phyloP scores from a whole-genome alignment of 257 asterid genomes.

The Handroanthus guayacan region DNA sequence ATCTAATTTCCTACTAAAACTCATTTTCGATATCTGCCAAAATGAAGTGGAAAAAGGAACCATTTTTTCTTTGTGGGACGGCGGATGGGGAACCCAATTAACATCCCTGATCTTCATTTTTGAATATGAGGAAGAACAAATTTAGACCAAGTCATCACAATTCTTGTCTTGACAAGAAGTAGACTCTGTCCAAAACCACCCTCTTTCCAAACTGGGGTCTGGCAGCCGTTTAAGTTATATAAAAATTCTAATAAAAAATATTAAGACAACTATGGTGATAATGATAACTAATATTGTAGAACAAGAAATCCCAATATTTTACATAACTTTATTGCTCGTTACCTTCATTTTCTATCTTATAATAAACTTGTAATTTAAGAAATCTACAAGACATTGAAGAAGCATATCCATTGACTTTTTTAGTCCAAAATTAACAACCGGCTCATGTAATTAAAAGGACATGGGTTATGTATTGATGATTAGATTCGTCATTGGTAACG shows the following conservation, averaged over 20 bases:
- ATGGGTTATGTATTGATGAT: too few species aligned
- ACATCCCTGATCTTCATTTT: too few species aligned
- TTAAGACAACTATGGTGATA: conserved; percentile 22
- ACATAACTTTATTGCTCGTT: conserved; percentile 1
- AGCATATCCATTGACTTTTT: conserved; percentile 39
- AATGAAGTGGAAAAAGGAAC: too few species aligned
- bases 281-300: background rate
- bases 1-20: too few species aligned
- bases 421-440: conserved; percentile 20
- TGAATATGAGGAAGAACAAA: background rate
- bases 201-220: conserved; percentile 15
- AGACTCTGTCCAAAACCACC: background rate
- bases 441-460: conserved; percentile 2
- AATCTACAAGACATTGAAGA: background rate
- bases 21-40: too few species aligned
- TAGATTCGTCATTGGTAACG: too few species aligned
- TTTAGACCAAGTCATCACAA: background rate
- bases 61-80: too few species aligned
- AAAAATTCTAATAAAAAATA: background rate
- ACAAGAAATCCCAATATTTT: conserved; percentile 23
- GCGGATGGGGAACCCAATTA: too few species aligned
- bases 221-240: background rate
- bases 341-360: background rate
- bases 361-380: background rate
- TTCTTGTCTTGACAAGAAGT: background rate